Conservation (phyloP, 1,284 basidiomycete genomes). For the Termitomyces sp. region DNA sequence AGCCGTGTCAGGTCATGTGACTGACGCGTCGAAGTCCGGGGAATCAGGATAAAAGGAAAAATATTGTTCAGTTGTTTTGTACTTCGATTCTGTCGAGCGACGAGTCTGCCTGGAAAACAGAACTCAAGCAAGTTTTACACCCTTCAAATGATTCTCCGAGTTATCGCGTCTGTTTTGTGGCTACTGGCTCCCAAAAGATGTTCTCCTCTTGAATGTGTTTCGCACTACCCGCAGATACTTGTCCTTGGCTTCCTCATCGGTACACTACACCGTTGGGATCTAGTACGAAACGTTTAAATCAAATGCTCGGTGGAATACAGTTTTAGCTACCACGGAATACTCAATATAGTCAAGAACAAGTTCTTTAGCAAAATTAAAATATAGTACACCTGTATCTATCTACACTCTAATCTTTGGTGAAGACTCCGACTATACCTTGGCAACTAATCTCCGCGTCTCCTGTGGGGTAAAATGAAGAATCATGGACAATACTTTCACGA, state of each 20-base stretch:
- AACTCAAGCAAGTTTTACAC: too few relatives aligned
- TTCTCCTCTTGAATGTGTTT: background rate
- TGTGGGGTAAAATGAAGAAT: constrained; percentile 92
- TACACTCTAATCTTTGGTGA: background rate
- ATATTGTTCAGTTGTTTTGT: too few relatives aligned
- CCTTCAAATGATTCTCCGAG: too few relatives aligned
- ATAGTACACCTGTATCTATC: background rate
- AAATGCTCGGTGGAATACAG: background rate
- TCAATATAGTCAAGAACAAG: background rate
- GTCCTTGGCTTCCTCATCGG: too few relatives aligned
- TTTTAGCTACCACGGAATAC: too few relatives aligned
- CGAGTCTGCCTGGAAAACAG: too few relatives aligned
- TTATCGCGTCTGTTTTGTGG: too few relatives aligned
- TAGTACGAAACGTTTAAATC: background rate
- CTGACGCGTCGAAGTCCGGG: background rate
- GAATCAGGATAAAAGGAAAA: too few relatives aligned
- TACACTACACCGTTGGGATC: background rate
- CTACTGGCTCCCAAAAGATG: too few relatives aligned
- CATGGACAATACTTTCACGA: constrained; percentile 85
- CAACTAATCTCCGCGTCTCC: constrained; percentile 80
- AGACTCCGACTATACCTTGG: constrained; percentile 50
- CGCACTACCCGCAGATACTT: background rate
- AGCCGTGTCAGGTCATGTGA: constrained; percentile 1
- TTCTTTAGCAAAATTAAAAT: background rate
- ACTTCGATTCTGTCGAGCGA: too few relatives aligned